A percentile compares a stretch with the other conserved stretches of the same genome.
These are phyloP conservation scores for Fallopia convolvulus DNA, from an alignment of 148 eudicot genomes.

Conservation along the genomic window DNA sequence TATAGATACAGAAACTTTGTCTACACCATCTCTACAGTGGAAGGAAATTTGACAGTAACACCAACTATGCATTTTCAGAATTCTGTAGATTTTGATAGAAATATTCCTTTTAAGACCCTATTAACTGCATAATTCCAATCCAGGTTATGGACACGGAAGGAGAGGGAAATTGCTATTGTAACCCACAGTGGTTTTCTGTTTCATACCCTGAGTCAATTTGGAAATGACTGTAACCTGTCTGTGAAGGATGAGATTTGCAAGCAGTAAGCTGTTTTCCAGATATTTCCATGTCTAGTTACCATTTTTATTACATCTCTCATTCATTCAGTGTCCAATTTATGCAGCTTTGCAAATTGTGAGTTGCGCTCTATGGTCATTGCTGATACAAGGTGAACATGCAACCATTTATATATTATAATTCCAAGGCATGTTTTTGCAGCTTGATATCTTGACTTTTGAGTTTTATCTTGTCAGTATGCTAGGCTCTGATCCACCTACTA, in stretches of 20 bases:
- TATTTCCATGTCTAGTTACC: background rate
- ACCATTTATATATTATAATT: background rate
- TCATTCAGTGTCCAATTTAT: background rate
- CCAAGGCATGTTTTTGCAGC: background rate
- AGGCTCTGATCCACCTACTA: constrained; percentile 9
- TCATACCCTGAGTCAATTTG: constrained; percentile 36
- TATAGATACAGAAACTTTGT: background rate
- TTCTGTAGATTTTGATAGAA: background rate
- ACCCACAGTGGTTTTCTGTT: constrained; percentile 49
- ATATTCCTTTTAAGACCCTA: background rate
- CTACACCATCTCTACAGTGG: background rate
- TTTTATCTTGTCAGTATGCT: background rate
- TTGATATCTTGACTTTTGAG: constrained; percentile 7
- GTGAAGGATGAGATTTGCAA: constrained; percentile 35
- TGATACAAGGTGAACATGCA: constrained; percentile 9
- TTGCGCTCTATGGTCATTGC: constrained; percentile 12
- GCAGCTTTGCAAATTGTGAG: constrained; percentile 12
- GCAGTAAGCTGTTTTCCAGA: constrained; percentile 27
- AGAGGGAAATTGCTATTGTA: constrained; percentile 62
- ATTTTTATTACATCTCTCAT: background rate
- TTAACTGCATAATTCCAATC: background rate
- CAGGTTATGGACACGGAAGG: constrained; percentile 58
- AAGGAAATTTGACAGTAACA: background rate
- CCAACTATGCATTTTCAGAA: background rate
- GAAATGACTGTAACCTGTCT: constrained; percentile 43